A percentile compares a stretch with the other conserved stretches of the same genome.
Evolutionary conservation across 2,329 filamentous ascomycete genomes (phyloP).

Genomic region (Penicillium sp.): DNA sequence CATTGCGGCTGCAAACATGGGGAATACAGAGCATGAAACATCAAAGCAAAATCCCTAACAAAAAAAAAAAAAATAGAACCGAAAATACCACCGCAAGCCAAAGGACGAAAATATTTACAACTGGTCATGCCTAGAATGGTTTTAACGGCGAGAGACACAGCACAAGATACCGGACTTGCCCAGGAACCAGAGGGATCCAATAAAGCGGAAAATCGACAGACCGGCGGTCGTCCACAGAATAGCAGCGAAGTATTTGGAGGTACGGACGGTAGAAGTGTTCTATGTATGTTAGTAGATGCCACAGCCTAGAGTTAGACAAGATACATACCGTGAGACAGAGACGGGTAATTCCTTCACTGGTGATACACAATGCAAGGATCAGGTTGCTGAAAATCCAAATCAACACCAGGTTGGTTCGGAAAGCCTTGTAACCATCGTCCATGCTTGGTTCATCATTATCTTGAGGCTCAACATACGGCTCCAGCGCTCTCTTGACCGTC

Average conservation of each 20-base stretch:
- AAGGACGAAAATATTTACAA: constrained; percentile 8
- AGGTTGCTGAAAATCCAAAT: constrained; percentile 93
- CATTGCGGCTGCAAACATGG: background rate
- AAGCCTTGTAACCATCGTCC: constrained; percentile 97
- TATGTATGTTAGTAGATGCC: constrained; percentile 30
- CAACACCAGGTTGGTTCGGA: constrained; percentile 89
- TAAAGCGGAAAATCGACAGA: constrained; percentile 80
- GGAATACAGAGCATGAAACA: constrained; percentile 2
- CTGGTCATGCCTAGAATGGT: background rate
- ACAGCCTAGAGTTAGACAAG: background rate
- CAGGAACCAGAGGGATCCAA: constrained; percentile 88
- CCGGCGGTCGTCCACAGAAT: constrained; percentile 83
- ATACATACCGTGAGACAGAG: constrained; percentile 79
- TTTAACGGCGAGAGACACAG: constrained; percentile 77
- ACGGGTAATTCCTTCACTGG: constrained; percentile 74
- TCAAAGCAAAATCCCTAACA: background rate
- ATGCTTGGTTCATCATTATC: constrained; percentile 80
- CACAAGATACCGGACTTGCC: constrained; percentile 91
- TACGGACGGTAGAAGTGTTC: constrained; percentile 67
- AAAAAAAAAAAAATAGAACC: background rate
- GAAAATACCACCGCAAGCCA: background rate
- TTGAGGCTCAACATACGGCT: constrained; percentile 71
- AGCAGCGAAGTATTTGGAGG: constrained; percentile 84
- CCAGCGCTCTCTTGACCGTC: constrained; percentile 87
- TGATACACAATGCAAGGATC: constrained; percentile 77